These are phyloP conservation scores for Papiliotrema laurentii DNA, from an alignment of 1,284 basidiomycete genomes.

Conservation along the genomic window DNA sequence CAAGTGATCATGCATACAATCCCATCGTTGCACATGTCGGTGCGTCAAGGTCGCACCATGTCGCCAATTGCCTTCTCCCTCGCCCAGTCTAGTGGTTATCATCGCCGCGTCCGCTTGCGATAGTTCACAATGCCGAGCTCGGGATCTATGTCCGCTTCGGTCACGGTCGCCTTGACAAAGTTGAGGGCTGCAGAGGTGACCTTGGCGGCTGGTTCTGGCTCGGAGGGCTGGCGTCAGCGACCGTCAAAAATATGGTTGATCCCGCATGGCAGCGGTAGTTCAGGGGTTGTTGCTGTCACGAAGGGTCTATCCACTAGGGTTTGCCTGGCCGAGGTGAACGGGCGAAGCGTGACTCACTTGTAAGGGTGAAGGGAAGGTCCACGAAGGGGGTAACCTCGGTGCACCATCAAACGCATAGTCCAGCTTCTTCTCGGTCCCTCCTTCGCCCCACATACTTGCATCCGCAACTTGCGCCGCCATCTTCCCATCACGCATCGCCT, in stretches of 20 bases:
- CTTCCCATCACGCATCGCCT: neutral
- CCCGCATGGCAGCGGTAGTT: too few species aligned
- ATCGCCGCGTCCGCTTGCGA: slow-evolving; percentile 8
- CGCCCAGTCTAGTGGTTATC: too few species aligned
- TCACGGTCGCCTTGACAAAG: slow-evolving; percentile 43
- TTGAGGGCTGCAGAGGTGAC: slow-evolving; percentile 37
- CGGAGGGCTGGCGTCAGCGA: neutral
- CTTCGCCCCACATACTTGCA: neutral
- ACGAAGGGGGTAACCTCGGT: slow-evolving; percentile 30
- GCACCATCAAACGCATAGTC: slow-evolving; percentile 33
- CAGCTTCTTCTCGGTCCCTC: slow-evolving; percentile 5
- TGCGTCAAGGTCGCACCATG: too few species aligned
- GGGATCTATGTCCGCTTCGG: slow-evolving; percentile 41
- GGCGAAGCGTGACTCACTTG: slow-evolving; percentile 9
- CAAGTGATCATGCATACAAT: neutral
- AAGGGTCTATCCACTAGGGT: neutral
- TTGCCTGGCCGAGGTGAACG: neutral
- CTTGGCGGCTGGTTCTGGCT: neutral
- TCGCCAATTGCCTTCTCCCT: too few species aligned
- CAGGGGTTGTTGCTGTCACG: neutral
- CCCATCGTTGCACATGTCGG: too few species aligned
- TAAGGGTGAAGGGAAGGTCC: slow-evolving; percentile 27
- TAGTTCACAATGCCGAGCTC: slow-evolving; percentile 45
- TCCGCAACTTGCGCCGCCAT: neutral
- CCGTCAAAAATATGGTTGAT: neutral